These are phyloP conservation scores for Mycotypha africana DNA, from an alignment of 371 early-diverging fungal genomes.

Conservation along the genomic window DNA sequence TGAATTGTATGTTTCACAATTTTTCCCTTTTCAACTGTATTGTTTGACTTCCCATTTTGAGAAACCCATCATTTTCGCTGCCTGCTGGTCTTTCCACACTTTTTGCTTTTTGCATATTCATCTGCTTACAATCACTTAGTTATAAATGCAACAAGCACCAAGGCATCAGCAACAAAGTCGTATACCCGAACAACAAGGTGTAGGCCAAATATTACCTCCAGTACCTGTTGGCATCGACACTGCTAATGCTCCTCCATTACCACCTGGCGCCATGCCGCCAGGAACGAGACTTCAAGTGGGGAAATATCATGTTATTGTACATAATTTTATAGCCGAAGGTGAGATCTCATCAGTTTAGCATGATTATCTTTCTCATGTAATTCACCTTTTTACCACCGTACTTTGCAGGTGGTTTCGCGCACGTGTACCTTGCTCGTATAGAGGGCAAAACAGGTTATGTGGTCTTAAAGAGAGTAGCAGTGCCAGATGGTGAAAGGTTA, in stretches of 20 bases:
- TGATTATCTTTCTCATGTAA: too few species aligned
- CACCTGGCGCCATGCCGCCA: slow-evolving; percentile 42
- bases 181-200: slow-evolving; percentile 43
- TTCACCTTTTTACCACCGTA: too few species aligned
- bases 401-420: slow-evolving; percentile 75
- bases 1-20: too few species aligned
- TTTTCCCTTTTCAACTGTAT: too few species aligned
- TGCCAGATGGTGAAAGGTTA: slow-evolving; percentile 64
- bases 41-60: too few species aligned
- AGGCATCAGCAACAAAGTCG: slow-evolving; percentile 32
- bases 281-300: slow-evolving; percentile 53
- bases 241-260: slow-evolving; percentile 26
- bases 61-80: too few species aligned
- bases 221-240: slow-evolving; percentile 41
- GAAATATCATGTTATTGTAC: slow-evolving; percentile 45
- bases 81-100: too few species aligned
- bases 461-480: slow-evolving; percentile 76
- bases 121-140: too few species aligned
- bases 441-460: slow-evolving; percentile 47
- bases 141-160: slow-evolving; percentile 8
- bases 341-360: too few species aligned
- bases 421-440: slow-evolving; percentile 78
- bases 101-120: too few species aligned
- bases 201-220: slow-evolving; percentile 42
- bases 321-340: slow-evolving; percentile 51